Conservation (phyloP, 2,329 filamentous ascomycete species). For the Aphanocladium album region DNA sequence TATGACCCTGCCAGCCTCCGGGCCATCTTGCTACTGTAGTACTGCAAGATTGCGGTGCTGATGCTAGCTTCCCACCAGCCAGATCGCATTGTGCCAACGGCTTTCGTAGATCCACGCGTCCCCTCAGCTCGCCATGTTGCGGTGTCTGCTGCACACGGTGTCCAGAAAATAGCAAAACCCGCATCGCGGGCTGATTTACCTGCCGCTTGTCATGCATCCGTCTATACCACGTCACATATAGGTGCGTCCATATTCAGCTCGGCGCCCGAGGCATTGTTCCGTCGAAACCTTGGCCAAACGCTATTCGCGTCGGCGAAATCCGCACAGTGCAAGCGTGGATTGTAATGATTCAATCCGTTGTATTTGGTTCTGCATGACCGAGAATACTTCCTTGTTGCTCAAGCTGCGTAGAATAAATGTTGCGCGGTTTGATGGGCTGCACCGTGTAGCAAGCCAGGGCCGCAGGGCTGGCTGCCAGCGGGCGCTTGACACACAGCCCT, state of each 20-base stretch:
- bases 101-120: background rate
- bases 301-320: background rate
- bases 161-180: background rate
- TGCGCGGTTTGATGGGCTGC: background rate
- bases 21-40: background rate
- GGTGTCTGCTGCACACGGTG: background rate
- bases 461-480: background rate
- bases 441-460: background rate
- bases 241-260: no score
- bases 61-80: no score
- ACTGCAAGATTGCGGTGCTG: no score
- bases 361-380: background rate
- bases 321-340: background rate
- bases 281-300: constrained; percentile 5
- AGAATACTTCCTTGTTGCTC: background rate
- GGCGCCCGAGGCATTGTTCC: background rate
- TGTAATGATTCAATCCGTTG: background rate
- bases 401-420: background rate
- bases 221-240: background rate
- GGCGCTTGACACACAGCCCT: background rate
- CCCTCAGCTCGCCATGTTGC: background rate
- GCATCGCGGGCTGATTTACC: background rate
- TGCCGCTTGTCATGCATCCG: background rate
- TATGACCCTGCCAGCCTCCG: background rate
- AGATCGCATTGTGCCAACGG: background rate